phyloP scores from a whole-genome alignment of 495 filamentous ascomycete genomes.

The Mycothermus thermophilus region DNA sequence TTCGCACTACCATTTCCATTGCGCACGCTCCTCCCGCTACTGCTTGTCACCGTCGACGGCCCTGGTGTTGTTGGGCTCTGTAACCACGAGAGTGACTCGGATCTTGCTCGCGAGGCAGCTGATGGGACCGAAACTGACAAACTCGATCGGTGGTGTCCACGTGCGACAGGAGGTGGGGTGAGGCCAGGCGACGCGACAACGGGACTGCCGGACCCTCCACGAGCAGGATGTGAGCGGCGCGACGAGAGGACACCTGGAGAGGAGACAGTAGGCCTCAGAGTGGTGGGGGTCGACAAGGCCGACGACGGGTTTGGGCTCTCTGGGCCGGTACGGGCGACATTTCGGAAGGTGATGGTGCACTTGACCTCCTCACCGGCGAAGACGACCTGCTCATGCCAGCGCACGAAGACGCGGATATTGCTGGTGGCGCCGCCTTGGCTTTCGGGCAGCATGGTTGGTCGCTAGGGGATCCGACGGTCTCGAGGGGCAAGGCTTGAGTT shows the following conservation, averaged over 20 bases:
- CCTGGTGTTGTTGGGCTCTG: too few relatives aligned
- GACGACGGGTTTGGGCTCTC: not conserved
- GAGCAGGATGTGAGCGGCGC: conserved; percentile 11
- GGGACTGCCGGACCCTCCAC: conserved; percentile 6
- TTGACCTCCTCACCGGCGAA: conserved; percentile 91
- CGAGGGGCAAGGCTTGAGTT: too few relatives aligned
- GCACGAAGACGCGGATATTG: conserved; percentile 91
- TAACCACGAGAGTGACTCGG: conserved; percentile 19
- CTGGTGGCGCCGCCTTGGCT: too few relatives aligned
- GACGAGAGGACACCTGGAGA: not conserved
- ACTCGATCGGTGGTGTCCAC: conserved; percentile 43
- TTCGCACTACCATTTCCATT: not conserved
- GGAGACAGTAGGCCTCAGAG: conserved; percentile 1
- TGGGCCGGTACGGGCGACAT: conserved; percentile 35
- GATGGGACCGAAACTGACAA: conserved; percentile 44
- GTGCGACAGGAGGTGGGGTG: conserved; percentile 24
- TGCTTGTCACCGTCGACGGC: conserved; percentile 8
- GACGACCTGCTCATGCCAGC: conserved; percentile 80
- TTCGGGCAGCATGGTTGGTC: too few relatives aligned
- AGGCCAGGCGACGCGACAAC: conserved; percentile 23
- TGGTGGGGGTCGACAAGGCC: not conserved
- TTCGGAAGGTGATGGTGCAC: conserved; percentile 93
- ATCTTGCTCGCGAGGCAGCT: conserved; percentile 23
- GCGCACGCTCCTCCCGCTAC: not conserved
- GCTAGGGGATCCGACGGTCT: too few relatives aligned